Percentiles rank a stretch among this genome's conserved stretches.
phyloP scores from a whole-genome alignment of 768 basidiomycete species.

The Amanita molliuscula region DNA sequence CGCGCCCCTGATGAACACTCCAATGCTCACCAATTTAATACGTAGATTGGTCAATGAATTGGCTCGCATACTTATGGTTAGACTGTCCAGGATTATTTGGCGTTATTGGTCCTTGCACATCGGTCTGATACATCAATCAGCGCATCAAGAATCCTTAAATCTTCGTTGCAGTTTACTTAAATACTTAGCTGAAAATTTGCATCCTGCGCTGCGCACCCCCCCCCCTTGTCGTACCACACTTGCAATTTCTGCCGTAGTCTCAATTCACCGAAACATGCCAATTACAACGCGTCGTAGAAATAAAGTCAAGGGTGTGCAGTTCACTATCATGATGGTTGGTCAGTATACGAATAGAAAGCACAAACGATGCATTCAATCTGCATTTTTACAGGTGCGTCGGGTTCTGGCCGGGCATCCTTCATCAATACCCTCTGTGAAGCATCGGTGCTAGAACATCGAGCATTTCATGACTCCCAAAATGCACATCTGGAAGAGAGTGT shows the following conservation, averaged over 20 bases:
- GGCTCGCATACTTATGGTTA: neutral
- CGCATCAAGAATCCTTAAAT: neutral
- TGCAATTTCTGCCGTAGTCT: neutral
- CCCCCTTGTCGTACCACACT: constrained; percentile 2
- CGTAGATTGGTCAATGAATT: neutral
- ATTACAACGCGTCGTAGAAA: constrained; percentile 45
- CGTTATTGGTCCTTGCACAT: neutral
- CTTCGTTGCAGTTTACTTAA: constrained; percentile 1
- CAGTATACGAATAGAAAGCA: constrained; percentile 18
- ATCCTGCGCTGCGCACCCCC: neutral
- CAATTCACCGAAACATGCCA: constrained; percentile 25
- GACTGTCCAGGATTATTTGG: neutral
- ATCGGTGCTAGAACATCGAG: constrained; percentile 62
- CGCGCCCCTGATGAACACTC: too few relatives aligned
- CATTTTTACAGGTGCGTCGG: constrained; percentile 58
- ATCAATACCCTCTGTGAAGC: constrained; percentile 88
- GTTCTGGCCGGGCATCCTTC: constrained; percentile 82
- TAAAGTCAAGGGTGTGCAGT: constrained; percentile 86
- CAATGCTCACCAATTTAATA: neutral
- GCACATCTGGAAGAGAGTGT: constrained; percentile 75
- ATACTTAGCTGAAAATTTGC: constrained; percentile 6
- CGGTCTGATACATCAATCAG: neutral
- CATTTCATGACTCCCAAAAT: constrained; percentile 48
- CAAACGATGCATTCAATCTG: neutral
- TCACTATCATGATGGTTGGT: constrained; percentile 89